Evolutionary conservation across 2,329 filamentous ascomycete genomes (phyloP), one percentile per base, ranked within the genome.

Genomic region (Verticillium tricorpus): DNA sequence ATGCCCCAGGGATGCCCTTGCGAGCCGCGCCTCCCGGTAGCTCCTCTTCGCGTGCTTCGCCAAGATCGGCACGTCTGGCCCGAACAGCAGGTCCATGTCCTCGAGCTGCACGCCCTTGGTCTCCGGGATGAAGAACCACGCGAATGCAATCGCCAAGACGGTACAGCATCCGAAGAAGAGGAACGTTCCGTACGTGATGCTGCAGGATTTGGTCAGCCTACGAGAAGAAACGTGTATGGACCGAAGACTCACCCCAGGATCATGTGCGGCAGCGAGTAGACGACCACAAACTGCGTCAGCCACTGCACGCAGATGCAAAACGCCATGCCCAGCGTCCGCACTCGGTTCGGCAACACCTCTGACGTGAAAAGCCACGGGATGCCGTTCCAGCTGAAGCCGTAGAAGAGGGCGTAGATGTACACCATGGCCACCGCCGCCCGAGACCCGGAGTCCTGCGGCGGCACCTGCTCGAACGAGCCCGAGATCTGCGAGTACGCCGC

Each of bases 141-240:
- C 63, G 19, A 61, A 80, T 62, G 76, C 66, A 54, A 74, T 69
- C 9, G 74, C 72, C 19, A 71, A 64, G 35, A 80, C 69, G 62
- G 76, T 77, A 25, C 78, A 68, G 1, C 71, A 69, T 1, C 74
- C 78, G 64, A 80, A 80, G 69, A 80, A 77, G 65, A 80, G 76
- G 67, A 78, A 80, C 2, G 77, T 76, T 17, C 78, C 78, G 64
- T 77, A 80, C 12, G 69, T 66, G 54, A 69, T 65, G 15, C 37
- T 40, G 37, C 37, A 40, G 15, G 3, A 8, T 15, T 15, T 40
- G 6, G 14, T 40, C 15, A 40, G 37, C 34, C 34, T 35, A 9
- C 34, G 7, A 35, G 14, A 35, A 14, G 34, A 14, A 2, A 35
- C 7, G 9, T 35, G 34, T 9, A 14, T 35, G 9, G 28, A 6